A percentile compares a stretch with the other conserved stretches of the same genome.
Conservation (phyloP, 495 filamentous ascomycete genomes). For the Hypomontagnella submonticulosa region DNA sequence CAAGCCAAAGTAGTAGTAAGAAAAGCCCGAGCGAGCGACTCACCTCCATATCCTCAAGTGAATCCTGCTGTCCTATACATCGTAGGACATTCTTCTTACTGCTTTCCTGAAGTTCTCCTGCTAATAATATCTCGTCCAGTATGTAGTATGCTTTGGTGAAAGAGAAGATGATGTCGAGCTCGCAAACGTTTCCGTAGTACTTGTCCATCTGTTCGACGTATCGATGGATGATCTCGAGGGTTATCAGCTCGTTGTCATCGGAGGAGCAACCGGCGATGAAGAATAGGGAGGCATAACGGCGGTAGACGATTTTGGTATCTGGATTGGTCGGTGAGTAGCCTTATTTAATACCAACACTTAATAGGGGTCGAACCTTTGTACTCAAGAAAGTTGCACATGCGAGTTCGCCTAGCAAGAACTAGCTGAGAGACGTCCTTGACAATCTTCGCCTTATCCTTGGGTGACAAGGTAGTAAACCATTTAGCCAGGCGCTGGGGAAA, state of each 20-base stretch:
- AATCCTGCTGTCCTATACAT: slow-evolving; percentile 94
- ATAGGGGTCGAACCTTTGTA: slow-evolving; percentile 80
- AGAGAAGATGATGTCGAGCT: slow-evolving; percentile 99
- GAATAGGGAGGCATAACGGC: slow-evolving; percentile 97
- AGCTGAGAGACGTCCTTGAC: slow-evolving; percentile 99
- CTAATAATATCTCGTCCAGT: slow-evolving; percentile 93
- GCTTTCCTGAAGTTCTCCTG: slow-evolving; percentile 98
- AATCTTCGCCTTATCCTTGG: slow-evolving; percentile 99
- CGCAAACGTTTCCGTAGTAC: slow-evolving; percentile 99
- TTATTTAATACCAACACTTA: slow-evolving; percentile 1
- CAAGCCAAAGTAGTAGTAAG: slow-evolving; percentile 7
- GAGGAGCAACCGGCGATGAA: slow-evolving; percentile 97
- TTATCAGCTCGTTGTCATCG: slow-evolving; percentile 97
- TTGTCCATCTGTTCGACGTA: slow-evolving; percentile 99
- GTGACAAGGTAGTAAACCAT: slow-evolving; percentile 98
- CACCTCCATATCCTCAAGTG: slow-evolving; percentile 97
- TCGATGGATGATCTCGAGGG: slow-evolving; percentile 96
- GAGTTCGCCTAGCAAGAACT: slow-evolving; percentile 91
- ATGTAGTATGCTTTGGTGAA: slow-evolving; percentile 99
- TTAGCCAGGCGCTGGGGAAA: slow-evolving; percentile 87
- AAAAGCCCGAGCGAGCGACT: slow-evolving; percentile 55
- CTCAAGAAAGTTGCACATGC: slow-evolving; percentile 99
- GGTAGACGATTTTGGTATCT: slow-evolving; percentile 99
- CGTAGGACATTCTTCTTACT: slow-evolving; percentile 98
- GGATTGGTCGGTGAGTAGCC: slow-evolving; percentile 30